A percentile compares a stretch with the other conserved stretches of the same genome.
Conservation (phyloP, 148 eudicot species). For the Rhododendron mucronatum region DNA sequence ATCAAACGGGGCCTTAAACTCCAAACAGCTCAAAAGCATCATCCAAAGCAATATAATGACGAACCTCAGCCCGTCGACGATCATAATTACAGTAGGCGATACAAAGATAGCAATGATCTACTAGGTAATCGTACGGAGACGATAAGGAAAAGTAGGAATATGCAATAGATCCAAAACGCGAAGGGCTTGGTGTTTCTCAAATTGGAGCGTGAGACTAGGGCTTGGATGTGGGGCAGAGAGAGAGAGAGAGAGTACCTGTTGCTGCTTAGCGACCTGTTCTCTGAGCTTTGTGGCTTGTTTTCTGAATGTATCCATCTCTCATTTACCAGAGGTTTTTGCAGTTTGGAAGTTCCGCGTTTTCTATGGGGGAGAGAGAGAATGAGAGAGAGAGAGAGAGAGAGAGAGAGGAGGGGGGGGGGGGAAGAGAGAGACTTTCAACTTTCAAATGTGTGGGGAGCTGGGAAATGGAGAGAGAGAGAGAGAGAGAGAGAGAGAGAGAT, state of each 20-base stretch:
- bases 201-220: conserved; percentile 14
- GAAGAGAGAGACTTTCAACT: not conserved
- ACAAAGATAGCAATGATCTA: not conserved
- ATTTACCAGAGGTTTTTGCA: not conserved
- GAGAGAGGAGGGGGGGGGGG: not conserved
- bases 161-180: not conserved
- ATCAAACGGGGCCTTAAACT: not conserved
- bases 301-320: conserved; percentile 49
- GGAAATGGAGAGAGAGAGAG: not conserved
- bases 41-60: not conserved
- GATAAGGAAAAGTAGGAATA: not conserved
- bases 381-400: not conserved
- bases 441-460: not conserved
- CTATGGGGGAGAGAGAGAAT: not conserved
- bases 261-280: conserved; percentile 58
- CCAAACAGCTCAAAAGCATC: not conserved
- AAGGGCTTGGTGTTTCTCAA: not conserved
- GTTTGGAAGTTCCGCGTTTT: not conserved
- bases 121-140: not conserved
- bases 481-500: too few relatives aligned
- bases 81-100: not conserved
- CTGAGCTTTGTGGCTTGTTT: conserved; percentile 55
- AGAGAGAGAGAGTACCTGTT: conserved; percentile 21
- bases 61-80: not conserved
- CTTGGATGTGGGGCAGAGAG: not conserved